Conservation (phyloP, 129 eudicot genomes). For the Smallanthus sonchifolius region DNA sequence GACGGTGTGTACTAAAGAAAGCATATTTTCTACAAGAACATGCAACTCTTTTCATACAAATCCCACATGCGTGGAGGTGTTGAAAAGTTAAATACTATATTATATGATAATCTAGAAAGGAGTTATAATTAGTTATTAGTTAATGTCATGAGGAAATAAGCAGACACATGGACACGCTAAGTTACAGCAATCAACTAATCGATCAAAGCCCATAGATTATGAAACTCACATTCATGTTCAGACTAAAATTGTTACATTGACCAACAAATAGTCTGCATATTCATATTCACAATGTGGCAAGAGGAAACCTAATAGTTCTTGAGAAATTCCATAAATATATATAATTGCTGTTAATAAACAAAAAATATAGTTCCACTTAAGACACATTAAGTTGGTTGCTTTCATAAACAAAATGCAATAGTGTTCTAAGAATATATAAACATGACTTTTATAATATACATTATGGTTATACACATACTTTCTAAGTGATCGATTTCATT, state of each 20-base stretch:
- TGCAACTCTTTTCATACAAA: conserved; percentile 17
- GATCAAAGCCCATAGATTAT: not conserved
- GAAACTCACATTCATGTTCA: not conserved
- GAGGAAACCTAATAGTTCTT: not conserved
- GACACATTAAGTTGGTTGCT: not conserved
- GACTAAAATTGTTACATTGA: not conserved
- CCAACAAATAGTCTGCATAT: not conserved
- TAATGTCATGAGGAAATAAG: not conserved
- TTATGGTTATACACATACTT: conserved; percentile 2
- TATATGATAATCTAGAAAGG: not conserved
- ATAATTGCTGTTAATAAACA: not conserved
- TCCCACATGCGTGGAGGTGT: not conserved
- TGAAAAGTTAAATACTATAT: not conserved
- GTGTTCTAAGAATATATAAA: not conserved
- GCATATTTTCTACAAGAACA: conserved; percentile 37
- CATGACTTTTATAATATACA: not conserved
- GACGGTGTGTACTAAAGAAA: conserved; percentile 36
- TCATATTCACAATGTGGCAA: not conserved
- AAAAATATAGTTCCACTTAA: not conserved
- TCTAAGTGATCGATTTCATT: not conserved
- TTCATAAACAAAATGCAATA: not conserved
- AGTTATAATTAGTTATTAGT: not conserved
- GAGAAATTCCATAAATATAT: not conserved
- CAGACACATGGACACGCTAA: not conserved
- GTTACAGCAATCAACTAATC: not conserved